A percentile compares a stretch with the other conserved stretches of the same genome.
Conservation (phyloP, 2,329 filamentous ascomycete genomes). For the Leptographium flavum region DNA sequence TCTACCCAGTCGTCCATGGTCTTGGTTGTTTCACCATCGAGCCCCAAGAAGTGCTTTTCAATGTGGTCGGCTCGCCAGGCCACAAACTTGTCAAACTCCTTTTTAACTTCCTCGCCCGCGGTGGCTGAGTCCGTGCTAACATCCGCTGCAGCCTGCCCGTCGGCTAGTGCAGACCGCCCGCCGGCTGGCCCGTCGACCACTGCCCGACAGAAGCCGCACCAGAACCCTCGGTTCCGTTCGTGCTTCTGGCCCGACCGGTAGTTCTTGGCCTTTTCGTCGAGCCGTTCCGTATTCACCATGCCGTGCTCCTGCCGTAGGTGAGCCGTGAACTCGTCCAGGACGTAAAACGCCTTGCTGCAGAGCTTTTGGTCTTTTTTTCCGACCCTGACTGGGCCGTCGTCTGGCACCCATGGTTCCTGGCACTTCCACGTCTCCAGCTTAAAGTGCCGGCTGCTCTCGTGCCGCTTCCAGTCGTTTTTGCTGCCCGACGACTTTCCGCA, state of each 20-base stretch:
- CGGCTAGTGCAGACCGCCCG: not conserved
- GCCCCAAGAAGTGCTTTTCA: constrained; percentile 52
- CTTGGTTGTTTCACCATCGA: constrained; percentile 19
- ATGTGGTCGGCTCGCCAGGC: constrained; percentile 55
- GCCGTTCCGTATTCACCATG: constrained; percentile 15
- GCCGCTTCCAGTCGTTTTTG: constrained; percentile 88
- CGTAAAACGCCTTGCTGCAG: constrained; percentile 20
- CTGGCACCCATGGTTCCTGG: too few relatives aligned
- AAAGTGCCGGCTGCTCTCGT: constrained; percentile 69
- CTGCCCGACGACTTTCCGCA: constrained; percentile 60
- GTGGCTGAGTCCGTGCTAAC: not conserved
- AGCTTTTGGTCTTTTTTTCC: constrained; percentile 5
- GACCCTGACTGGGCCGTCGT: not conserved
- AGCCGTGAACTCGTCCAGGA: constrained; percentile 40
- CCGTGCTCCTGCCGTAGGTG: constrained; percentile 44
- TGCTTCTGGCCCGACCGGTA: constrained; percentile 51
- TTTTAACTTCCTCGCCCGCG: not conserved
- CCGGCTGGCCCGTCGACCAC: not conserved
- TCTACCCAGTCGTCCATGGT: constrained; percentile 23
- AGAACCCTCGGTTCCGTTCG: constrained; percentile 45
- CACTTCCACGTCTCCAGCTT: constrained; percentile 56
- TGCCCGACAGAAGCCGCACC: constrained; percentile 70
- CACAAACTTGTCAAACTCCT: constrained; percentile 2
- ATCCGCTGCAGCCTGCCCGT: not conserved
- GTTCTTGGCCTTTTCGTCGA: constrained; percentile 31